A percentile compares a stretch with the other conserved stretches of the same genome.
These are phyloP conservation scores for Tremella mesenterica DNA, from an alignment of 768 basidiomycete species.

Conservation along the genomic window DNA sequence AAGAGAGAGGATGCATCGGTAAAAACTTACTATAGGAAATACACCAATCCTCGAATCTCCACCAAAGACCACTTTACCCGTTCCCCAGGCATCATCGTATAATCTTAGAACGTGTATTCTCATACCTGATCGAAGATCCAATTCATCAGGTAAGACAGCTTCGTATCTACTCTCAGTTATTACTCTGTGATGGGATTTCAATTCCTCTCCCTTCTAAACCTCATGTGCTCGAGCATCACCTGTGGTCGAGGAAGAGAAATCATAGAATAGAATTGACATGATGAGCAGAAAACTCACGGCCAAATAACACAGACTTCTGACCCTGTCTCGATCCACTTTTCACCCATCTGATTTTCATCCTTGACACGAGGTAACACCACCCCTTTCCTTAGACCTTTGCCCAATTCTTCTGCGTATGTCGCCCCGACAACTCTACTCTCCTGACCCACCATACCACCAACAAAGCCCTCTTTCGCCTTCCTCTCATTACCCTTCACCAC, in stretches of 20 bases:
- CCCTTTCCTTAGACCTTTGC: slow-evolving; percentile 19
- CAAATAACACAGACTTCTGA: slow-evolving; percentile 39
- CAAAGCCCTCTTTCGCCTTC: too few relatives aligned
- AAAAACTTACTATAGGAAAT: slow-evolving; percentile 38
- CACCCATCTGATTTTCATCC: slow-evolving; percentile 41
- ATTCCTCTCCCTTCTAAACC: neutral
- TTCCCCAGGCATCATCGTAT: slow-evolving; percentile 45
- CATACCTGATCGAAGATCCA: slow-evolving; percentile 43
- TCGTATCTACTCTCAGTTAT: slow-evolving; percentile 23
- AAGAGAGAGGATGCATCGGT: neutral
- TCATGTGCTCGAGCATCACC: too few relatives aligned
- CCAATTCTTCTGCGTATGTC: slow-evolving; percentile 4
- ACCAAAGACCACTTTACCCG: slow-evolving; percentile 28
- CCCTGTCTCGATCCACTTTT: slow-evolving; percentile 38
- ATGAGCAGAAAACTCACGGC: slow-evolving; percentile 28
- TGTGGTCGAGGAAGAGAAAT: too few relatives aligned
- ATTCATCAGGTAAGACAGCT: slow-evolving; percentile 40
- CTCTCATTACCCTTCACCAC: too few relatives aligned
- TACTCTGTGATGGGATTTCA: neutral
- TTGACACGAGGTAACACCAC: slow-evolving; percentile 36
- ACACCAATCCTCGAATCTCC: slow-evolving; percentile 34
- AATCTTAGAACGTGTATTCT: slow-evolving; percentile 34
- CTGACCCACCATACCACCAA: slow-evolving; percentile 6
- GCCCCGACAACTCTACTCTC: slow-evolving; percentile 6
- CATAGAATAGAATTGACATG: neutral